A percentile compares a stretch with the other conserved stretches of the same genome.
phyloP scores from a whole-genome alignment of 2,329 filamentous ascomycete genomes.

The Fusarium avenaceum region DNA sequence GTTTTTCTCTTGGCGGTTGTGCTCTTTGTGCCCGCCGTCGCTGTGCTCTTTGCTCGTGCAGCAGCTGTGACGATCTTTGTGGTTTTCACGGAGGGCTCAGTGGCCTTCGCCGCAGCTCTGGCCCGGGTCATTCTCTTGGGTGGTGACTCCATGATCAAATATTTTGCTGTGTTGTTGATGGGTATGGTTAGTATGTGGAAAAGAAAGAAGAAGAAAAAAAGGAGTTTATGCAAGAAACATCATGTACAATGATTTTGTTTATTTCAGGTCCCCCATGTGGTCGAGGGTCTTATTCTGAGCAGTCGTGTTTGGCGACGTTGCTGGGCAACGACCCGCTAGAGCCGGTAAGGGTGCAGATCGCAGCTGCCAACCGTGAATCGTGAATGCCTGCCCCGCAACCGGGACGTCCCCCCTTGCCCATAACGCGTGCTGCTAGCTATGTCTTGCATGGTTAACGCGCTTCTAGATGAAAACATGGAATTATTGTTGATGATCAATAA shows the following conservation, averaged over 20 bases:
- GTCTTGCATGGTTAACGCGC: conserved; percentile 15
- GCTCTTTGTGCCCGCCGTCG: conserved; percentile 52
- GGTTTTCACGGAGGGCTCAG: conserved; percentile 56
- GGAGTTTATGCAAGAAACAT: conserved; percentile 45
- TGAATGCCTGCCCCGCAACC: conserved; percentile 35
- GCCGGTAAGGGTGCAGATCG: conserved; percentile 40
- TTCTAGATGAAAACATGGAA: conserved; percentile 26
- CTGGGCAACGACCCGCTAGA: conserved; percentile 46
- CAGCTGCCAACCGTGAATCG: conserved; percentile 24
- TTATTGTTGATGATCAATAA: conserved; percentile 8
- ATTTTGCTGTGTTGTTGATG: conserved; percentile 31
- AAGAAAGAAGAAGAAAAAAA: conserved; percentile 4
- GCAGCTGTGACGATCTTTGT: conserved; percentile 64
- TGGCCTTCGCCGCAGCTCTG: conserved; percentile 60
- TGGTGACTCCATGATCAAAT: conserved; percentile 66
- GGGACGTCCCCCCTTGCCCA: conserved; percentile 26
- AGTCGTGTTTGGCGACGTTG: conserved; percentile 48
- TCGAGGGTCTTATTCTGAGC: conserved; percentile 39
- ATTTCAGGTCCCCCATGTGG: conserved; percentile 26
- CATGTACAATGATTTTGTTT: conserved; percentile 45
- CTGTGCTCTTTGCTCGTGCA: conserved; percentile 61
- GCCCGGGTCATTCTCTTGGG: conserved; percentile 71
- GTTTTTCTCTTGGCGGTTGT: conserved; percentile 64
- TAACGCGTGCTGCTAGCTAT: conserved; percentile 16
- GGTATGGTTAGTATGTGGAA: conserved; percentile 46